Conservation (phyloP, 2,329 filamentous ascomycete genomes). For the Aspergillus tamarii region DNA sequence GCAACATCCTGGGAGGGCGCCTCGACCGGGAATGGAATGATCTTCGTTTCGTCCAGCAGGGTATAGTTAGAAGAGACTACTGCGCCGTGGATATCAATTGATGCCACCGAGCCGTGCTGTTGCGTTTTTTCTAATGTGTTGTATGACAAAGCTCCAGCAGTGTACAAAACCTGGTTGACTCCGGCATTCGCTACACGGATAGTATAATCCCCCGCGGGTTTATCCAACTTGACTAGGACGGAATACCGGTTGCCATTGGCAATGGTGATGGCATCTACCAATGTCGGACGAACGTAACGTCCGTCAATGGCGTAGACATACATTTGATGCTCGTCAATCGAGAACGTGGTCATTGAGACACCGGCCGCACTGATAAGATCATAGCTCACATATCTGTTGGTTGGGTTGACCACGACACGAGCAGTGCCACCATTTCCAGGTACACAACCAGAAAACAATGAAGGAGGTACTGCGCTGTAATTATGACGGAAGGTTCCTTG, state of each 20-base stretch:
- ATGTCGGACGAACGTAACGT: conserved; percentile 39
- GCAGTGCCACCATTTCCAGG: conserved; percentile 50
- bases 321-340: conserved; percentile 46
- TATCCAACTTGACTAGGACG: conserved; percentile 46
- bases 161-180: conserved; percentile 58
- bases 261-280: conserved; percentile 34
- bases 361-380: conserved; percentile 56
- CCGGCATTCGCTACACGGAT: conserved; percentile 56
- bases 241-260: conserved; percentile 40
- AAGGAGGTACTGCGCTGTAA: conserved; percentile 29
- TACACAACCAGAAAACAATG: conserved; percentile 45
- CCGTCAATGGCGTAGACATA: conserved; percentile 47
- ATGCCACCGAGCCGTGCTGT: conserved; percentile 38
- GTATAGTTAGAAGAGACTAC: conserved; percentile 45
- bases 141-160: conserved; percentile 54
- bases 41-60: conserved; percentile 48
- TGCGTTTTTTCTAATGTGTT: conserved; percentile 24
- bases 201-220: conserved; percentile 53
- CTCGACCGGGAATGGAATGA: conserved; percentile 53
- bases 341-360: conserved; percentile 52
- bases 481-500: conserved; percentile 24
- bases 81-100: conserved; percentile 54
- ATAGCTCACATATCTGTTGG: conserved; percentile 53
- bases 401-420: conserved; percentile 43
- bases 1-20: conserved; percentile 48